Evolutionary conservation across 148 eudicot genomes (phyloP), one percentile per base, ranked within the genome.

Genomic region (Amaranthus hypochondriacus): DNA sequence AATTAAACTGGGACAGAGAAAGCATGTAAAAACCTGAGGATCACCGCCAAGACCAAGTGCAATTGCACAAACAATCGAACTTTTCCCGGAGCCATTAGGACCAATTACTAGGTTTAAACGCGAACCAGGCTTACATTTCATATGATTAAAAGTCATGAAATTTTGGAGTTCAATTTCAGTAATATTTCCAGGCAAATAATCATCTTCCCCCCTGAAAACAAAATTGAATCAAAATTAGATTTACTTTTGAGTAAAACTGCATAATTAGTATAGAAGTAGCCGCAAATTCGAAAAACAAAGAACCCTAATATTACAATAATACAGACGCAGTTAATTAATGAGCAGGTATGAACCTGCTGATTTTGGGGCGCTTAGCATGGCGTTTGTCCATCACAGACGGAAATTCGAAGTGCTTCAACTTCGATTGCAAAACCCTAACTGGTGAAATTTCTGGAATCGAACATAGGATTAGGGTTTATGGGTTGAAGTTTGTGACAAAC

Each of bases 41-140:
- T 94, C 97, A 52, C 97, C 98, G 48, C 96, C 95, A 48, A 94
- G 91, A 77, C 97, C 98, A 55, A 94, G 87, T 3, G 97, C 97
- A 74, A 94, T 87, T 54, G 98, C 97, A 64, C 98, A 94, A 12
- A 91, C 97, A 60, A 94, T 81, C 56, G 98, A 94, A 79, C 98
- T 94, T 72, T 94, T 94, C 2, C 98, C 98, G 0, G 98, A 89
- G 9, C 98, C 98, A 79, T 94, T 94, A 4, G 98, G 98, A 52
- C 98, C 98, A 72, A 94, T 88, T 11, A 91, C 96, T 48, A 94
- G 88, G 82, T 91, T 94, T 66, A 94, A 83, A 9, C 98, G 91
- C 4, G 98, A 83, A 11, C 86, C 93, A 3, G 98, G 98, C 74
- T 84, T 87, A 80, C 97, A 91, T 73, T 72, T 91, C 78, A 89